These are phyloP conservation scores for Peronospora destructor DNA, from an alignment of 352 stramenopile genomes.

Conservation along the genomic window DNA sequence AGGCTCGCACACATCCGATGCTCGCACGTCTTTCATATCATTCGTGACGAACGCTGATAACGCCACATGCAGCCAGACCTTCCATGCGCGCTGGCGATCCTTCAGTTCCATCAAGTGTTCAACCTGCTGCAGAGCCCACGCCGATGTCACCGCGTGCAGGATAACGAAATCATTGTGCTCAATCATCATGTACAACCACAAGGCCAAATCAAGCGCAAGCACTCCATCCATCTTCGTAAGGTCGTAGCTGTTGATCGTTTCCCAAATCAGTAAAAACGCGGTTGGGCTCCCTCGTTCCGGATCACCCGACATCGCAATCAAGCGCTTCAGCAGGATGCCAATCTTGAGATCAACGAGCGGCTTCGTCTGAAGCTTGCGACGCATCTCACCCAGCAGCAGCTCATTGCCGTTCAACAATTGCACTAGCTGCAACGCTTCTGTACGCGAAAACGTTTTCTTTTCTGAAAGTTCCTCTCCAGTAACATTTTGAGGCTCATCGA, in stretches of 20 bases:
- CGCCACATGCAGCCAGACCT: slow-evolving; percentile 33
- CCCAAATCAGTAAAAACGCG: slow-evolving; percentile 27
- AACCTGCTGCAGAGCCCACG: slow-evolving; percentile 32
- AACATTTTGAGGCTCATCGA: slow-evolving; percentile 20
- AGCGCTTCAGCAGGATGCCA: slow-evolving; percentile 19
- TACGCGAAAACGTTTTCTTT: slow-evolving; percentile 18
- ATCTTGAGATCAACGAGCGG: slow-evolving; percentile 21
- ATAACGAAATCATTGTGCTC: slow-evolving; percentile 39
- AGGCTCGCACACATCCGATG: slow-evolving; percentile 29
- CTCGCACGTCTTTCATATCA: slow-evolving; percentile 17
- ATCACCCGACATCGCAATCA: slow-evolving; percentile 29
- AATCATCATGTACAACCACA: slow-evolving; percentile 39
- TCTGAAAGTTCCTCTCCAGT: slow-evolving; percentile 10
- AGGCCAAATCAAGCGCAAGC: slow-evolving; percentile 26
- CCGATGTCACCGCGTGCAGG: slow-evolving; percentile 32
- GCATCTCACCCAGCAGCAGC: slow-evolving; percentile 22
- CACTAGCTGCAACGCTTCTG: slow-evolving; percentile 21
- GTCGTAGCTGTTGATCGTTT: slow-evolving; percentile 27
- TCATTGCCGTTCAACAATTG: slow-evolving; percentile 16
- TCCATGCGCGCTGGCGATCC: slow-evolving; percentile 27
- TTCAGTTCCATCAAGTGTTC: slow-evolving; percentile 26
- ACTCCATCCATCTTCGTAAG: slow-evolving; percentile 28
- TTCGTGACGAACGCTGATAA: slow-evolving; percentile 28
- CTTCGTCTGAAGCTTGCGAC: slow-evolving; percentile 19
- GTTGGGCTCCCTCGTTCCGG: slow-evolving; percentile 15